phyloP scores from a whole-genome alignment of 2,329 filamentous ascomycete genomes.

The Botrytis tulipae region DNA sequence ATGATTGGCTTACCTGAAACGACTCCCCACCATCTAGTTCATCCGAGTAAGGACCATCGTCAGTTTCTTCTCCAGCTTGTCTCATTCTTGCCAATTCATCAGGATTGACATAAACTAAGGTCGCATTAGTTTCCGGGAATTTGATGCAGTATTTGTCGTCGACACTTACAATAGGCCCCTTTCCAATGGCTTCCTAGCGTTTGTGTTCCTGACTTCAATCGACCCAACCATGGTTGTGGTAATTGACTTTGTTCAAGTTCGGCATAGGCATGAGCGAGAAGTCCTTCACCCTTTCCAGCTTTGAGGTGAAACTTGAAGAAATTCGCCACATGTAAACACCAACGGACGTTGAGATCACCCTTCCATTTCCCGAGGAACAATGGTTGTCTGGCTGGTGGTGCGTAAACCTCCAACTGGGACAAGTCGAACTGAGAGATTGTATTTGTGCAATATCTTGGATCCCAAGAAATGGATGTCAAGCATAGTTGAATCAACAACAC shows the following conservation, averaged over 20 bases:
- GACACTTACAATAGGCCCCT: conserved; percentile 46
- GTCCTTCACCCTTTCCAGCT: conserved; percentile 37
- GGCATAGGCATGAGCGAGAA: conserved; percentile 37
- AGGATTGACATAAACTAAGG: conserved; percentile 29
- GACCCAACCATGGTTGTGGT: conserved; percentile 45
- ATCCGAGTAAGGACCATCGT: conserved; percentile 25
- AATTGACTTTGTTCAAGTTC: conserved; percentile 41
- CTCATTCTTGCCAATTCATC: conserved; percentile 29
- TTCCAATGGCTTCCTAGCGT: conserved; percentile 48
- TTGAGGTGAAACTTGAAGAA: conserved; percentile 54
- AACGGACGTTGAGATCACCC: conserved; percentile 45
- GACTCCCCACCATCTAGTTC: conserved; percentile 27
- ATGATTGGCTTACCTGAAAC: conserved; percentile 28
- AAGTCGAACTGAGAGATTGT: conserved; percentile 41
- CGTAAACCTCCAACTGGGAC: conserved; percentile 48
- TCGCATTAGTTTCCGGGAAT: conserved; percentile 16
- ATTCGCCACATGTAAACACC: conserved; percentile 48
- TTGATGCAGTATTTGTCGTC: neutral
- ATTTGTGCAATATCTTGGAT: conserved; percentile 32
- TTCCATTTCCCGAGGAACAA: conserved; percentile 44
- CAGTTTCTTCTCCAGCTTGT: conserved; percentile 14
- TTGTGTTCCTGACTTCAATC: conserved; percentile 39
- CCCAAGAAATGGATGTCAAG: conserved; percentile 31
- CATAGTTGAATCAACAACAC: conserved; percentile 34
- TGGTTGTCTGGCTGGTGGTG: conserved; percentile 36